These are phyloP conservation scores for Hymenoscyphus repandus DNA, from an alignment of 2,329 filamentous ascomycete genomes.

Conservation along the genomic window DNA sequence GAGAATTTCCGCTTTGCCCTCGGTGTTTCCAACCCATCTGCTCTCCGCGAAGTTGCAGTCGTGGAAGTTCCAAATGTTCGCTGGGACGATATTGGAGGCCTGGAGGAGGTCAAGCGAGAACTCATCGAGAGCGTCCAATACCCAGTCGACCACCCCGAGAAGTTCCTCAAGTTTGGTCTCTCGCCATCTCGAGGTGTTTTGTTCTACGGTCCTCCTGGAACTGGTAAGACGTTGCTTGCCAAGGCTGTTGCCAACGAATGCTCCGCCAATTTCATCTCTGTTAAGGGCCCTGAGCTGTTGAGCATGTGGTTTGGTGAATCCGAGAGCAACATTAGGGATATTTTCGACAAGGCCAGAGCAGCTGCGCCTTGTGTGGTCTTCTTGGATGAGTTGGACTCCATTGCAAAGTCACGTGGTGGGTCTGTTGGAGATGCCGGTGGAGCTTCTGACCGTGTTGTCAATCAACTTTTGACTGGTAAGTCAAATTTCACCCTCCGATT, in stretches of 20 bases:
- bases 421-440: conserved; percentile 94
- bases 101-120: conserved; percentile 98
- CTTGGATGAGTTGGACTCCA: conserved; percentile 97
- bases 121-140: conserved; percentile 99
- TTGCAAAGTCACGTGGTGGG: conserved; percentile 98
- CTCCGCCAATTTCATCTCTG: conserved; percentile 98
- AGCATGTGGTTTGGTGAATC: conserved; percentile 99
- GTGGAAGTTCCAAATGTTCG: conserved; percentile 99
- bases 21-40: conserved; percentile 96
- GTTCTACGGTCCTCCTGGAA: conserved; percentile 98
- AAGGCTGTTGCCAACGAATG: conserved; percentile 99
- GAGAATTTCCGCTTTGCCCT: conserved; percentile 99
- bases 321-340: conserved; percentile 98
- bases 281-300: conserved; percentile 96
- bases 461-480: conserved; percentile 95
- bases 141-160: conserved; percentile 98
- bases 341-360: conserved; percentile 98
- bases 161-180: conserved; percentile 99
- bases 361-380: conserved; percentile 98
- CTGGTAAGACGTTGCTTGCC: conserved; percentile 98
- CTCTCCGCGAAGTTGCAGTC: conserved; percentile 95
- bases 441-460: conserved; percentile 98
- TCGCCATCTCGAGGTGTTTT: conserved; percentile 96
- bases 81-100: conserved; percentile 99
- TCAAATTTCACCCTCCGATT: conserved; percentile 20